These are phyloP conservation scores for Hypoxylon fuscum DNA, from an alignment of 495 filamentous ascomycete genomes.

Conservation along the genomic window DNA sequence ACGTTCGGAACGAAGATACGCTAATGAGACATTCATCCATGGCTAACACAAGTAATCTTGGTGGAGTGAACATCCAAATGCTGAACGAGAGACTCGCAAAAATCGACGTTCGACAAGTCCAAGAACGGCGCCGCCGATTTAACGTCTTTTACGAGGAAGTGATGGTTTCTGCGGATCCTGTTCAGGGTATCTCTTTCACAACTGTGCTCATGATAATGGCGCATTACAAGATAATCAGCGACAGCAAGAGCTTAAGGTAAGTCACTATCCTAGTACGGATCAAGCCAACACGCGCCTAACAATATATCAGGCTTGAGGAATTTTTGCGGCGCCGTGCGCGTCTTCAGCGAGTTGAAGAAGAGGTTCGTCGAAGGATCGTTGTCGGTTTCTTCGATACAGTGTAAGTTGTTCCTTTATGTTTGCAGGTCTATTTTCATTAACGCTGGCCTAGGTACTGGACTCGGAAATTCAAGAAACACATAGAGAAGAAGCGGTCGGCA, in stretches of 20 bases:
- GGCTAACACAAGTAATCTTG: constrained; percentile 53
- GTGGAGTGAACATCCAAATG: constrained; percentile 79
- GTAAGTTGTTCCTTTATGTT: constrained; percentile 49
- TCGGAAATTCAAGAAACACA: constrained; percentile 77
- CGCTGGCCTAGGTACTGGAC: constrained; percentile 69
- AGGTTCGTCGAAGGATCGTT: constrained; percentile 86
- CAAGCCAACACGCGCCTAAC: constrained; percentile 5
- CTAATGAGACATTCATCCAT: constrained; percentile 65
- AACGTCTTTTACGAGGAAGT: constrained; percentile 97
- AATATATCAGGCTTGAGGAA: constrained; percentile 75
- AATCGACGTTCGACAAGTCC: constrained; percentile 80
- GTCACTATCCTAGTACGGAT: constrained; percentile 4
- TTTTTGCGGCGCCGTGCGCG: constrained; percentile 90
- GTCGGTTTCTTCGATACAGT: constrained; percentile 96
- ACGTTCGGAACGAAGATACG: constrained; percentile 69
- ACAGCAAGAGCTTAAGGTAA: constrained; percentile 91
- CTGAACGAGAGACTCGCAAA: constrained; percentile 76
- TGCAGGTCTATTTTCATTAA: constrained; percentile 15
- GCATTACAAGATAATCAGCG: constrained; percentile 98
- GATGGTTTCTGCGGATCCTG: constrained; percentile 88
- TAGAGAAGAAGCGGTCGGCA: constrained; percentile 71
- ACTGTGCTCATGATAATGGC: constrained; percentile 95
- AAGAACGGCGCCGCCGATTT: constrained; percentile 75
- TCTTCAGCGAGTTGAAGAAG: constrained; percentile 95
- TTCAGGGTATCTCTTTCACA: constrained; percentile 90